These are phyloP conservation scores for Epichloe hybrida DNA, from an alignment of 2,329 filamentous ascomycete genomes.

Conservation along the genomic window DNA sequence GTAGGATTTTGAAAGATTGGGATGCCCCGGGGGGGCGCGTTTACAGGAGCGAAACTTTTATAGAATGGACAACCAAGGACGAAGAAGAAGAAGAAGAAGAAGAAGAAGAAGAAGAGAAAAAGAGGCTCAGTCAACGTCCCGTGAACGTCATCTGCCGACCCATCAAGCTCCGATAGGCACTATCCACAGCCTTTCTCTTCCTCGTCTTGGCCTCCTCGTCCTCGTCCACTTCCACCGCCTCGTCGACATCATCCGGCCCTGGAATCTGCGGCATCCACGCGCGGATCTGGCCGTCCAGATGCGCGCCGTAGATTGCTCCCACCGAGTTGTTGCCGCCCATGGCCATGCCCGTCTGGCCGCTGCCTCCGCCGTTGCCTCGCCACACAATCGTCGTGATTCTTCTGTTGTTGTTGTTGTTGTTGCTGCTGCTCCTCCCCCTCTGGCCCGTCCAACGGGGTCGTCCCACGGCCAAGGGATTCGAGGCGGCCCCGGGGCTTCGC, in stretches of 20 bases:
- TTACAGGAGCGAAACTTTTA: no score
- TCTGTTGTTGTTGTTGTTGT: slow-evolving; percentile 23
- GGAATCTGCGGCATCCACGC: slow-evolving; percentile 56
- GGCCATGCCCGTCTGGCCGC: slow-evolving; percentile 43
- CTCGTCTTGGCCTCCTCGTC: slow-evolving; percentile 35
- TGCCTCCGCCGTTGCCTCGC: slow-evolving; percentile 48
- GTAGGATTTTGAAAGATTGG: slow-evolving; percentile 25
- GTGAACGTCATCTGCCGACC: slow-evolving; percentile 55
- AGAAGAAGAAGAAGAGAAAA: no score
- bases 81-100: no score
- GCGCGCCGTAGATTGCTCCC: slow-evolving; percentile 60
- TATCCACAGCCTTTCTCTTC: slow-evolving; percentile 67
- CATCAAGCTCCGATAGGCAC: slow-evolving; percentile 68
- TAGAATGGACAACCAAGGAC: no score
- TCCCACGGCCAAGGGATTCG: slow-evolving; percentile 26
- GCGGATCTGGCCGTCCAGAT: slow-evolving; percentile 72
- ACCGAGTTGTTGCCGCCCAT: slow-evolving; percentile 40
- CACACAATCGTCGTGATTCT: slow-evolving; percentile 67
- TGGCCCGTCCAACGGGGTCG: slow-evolving; percentile 29
- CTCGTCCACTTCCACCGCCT: slow-evolving; percentile 25
- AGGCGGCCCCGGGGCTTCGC: slow-evolving; percentile 44
- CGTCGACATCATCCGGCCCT: slow-evolving; percentile 36
- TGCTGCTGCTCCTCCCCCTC: slow-evolving; percentile 30
- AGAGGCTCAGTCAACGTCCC: slow-evolving; percentile 7
- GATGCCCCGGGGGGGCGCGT: not conserved